Evolutionary conservation across 1,284 basidiomycete species (phyloP), one percentile per base, ranked within the genome.

Genomic region (Cyathus pygmaeus): DNA sequence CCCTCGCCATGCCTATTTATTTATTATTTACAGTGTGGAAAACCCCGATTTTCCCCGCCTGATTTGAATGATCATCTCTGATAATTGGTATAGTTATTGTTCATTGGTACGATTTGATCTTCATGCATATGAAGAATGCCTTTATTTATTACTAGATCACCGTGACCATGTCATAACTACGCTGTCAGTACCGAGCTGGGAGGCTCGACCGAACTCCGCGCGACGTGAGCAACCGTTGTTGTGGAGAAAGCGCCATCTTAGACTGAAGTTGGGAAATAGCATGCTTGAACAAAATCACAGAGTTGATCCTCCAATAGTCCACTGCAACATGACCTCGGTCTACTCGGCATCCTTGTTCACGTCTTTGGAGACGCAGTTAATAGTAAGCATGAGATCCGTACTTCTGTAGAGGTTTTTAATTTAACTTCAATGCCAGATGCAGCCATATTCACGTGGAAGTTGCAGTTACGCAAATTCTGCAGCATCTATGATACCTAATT

Each of bases 351-450:
- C 17, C 67, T 85, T 17, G 67, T 82, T 41, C 83, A 85, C 69
- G 71, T 85, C 33, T 66, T 82, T 29, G 82, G 82, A 10, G 83
- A 85, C 62, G 83, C 83, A 19, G 66, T 82, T 19, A 84, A 85
- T 64, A 85, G 83, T 83, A 63, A 30, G 79, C 67, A 11, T n/a
- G n/a, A n/a, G n/a, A 24, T 51, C 42, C 49, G 15, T 24, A 6
- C 39, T 61, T 26, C 23, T 56, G 56, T 49, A 56, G 33, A 19
- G n/a, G n/a, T n/a, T n/a, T n/a, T n/a, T 36, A 36, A 36, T 53
- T 53, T 55, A 21, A 51, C 55, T 50, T 59, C 33, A 51, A 33
- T n/a, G 44, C 23, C 27, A 60, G 57, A 49, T 21, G 9, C 82
- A 9, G 81, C 81, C 19, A 55, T 81, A 55, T 73, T 85, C 42